Conservation (phyloP, 73 alveolate genomes). For the Diophrys appendiculata region DNA sequence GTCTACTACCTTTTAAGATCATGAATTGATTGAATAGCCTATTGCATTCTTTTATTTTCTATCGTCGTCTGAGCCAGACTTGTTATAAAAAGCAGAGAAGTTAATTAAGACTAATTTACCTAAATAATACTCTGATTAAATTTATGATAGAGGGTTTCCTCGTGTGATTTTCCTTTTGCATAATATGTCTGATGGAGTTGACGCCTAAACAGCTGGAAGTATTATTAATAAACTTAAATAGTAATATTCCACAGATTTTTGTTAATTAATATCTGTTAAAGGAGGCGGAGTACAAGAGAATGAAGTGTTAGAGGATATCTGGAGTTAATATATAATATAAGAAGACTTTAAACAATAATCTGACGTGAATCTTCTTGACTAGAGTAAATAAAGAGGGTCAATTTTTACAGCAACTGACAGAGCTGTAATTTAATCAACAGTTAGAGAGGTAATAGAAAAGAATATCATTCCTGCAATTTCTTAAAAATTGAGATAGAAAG, state of each 20-base stretch:
- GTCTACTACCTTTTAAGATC: constrained; percentile 42
- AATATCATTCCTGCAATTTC: constrained; percentile 22
- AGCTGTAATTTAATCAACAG: no score
- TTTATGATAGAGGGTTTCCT: constrained; percentile 11
- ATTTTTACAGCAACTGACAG: no score
- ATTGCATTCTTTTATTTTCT: constrained; percentile 39
- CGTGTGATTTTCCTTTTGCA: not conserved
- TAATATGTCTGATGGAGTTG: not conserved
- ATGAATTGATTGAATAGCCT: constrained; percentile 43
- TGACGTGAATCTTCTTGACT: no score
- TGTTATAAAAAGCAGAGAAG: constrained; percentile 19
- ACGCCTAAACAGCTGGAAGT: not conserved
- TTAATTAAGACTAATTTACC: constrained; percentile 16
- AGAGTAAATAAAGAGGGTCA: no score
- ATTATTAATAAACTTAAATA: not conserved
- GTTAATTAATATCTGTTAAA: not conserved
- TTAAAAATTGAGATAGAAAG: constrained; percentile 23
- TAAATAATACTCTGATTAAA: constrained; percentile 19
- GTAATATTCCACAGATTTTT: not conserved
- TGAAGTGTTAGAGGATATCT: not conserved
- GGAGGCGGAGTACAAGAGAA: not conserved
- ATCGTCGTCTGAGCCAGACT: constrained; percentile 42
- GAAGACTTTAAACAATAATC: no score
- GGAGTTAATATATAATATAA: not conserved
- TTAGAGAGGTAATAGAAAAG: constrained; percentile 25